phyloP scores from a whole-genome alignment of 768 basidiomycete species.

The Tylopilus plumbeoviolaceoides region DNA sequence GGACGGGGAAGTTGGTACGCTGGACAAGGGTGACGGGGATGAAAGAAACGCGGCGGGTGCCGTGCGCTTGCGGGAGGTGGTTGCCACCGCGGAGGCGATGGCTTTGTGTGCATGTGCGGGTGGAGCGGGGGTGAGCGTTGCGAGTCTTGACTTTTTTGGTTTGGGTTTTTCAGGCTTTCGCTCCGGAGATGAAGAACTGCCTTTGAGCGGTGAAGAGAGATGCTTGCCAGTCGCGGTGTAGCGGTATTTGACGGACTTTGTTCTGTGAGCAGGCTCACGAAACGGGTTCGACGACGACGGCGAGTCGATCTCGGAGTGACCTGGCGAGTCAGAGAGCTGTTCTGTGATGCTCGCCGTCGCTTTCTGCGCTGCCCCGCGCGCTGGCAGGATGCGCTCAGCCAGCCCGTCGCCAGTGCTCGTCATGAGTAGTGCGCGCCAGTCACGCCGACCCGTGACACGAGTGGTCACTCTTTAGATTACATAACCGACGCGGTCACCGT shows the following conservation, averaged over 20 bases:
- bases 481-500: too few species aligned
- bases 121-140: conserved; percentile 8
- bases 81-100: conserved; percentile 7
- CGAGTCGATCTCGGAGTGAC: conserved; percentile 23
- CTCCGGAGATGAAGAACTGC: conserved; percentile 31
- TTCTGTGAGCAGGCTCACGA: conserved; percentile 19
- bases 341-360: conserved; percentile 32
- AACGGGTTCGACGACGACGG: conserved; percentile 20
- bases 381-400: conserved; percentile 18
- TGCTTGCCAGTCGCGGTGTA: conserved; percentile 32
- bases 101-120: conserved; percentile 12
- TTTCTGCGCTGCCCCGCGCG: conserved; percentile 33
- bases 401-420: conserved; percentile 7
- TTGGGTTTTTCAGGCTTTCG: conserved; percentile 13
- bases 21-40: conserved; percentile 28
- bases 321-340: conserved; percentile 29
- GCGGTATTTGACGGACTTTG: conserved; percentile 31
- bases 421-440: conserved; percentile 16
- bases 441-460: conserved; percentile 13
- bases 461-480: conserved; percentile 12
- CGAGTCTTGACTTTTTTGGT: conserved; percentile 1
- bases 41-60: conserved; percentile 12
- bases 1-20: conserved; percentile 17
- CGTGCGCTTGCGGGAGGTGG: conserved; percentile 29
- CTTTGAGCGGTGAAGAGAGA: conserved; percentile 31